Base-by-base conservation (phyloP, 805 yeast genomes). In the Candida piceae region DNA sequence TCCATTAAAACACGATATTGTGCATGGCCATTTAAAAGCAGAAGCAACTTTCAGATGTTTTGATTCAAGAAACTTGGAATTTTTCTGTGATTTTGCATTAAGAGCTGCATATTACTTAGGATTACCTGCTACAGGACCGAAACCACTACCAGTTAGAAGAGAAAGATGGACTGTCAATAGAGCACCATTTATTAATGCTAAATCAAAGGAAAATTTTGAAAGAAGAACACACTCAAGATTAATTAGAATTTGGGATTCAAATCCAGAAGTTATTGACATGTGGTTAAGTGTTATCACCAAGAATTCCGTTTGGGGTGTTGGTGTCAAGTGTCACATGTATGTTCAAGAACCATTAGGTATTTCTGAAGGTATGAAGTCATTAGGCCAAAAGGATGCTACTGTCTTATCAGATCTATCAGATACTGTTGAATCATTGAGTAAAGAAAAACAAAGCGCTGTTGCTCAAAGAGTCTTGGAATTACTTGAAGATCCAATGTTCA, bases 171-270 rank as follows among this genome's bases (percentile, higher is more conserved):
- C 98, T 0, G 96, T 93, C 30, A 88, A 83, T 53, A 76, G 81
- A 58, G 80, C 96, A 3, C 97, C 97, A 1, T 93, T 93, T 59
- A 96, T 84, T 16, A 93, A 86, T 55, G 95, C 97, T 35, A 89
- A 88, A 60, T 74, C 93, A 8, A 93, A 93, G 65, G 95, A 90
- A 66, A 93, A 90, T 69, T 93, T 84, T 64, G 84, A 85, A 66
- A 80, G 97, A 66, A 72, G 76, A 33, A 93, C 97, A 1, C 84
- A 77, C 59, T 78, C 81, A 50, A 76, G 95, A 44, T 59, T 74
- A 42, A 68, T 93, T 46, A 72, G 70, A 48, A 84, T 87, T 20
- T 88, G 76, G 71, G 97, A 93, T 60, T 76, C 96, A 13, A 79
- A 84, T 41, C 81, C 89, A 1, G 95, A 86, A 54, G 81, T 84